Conservation (phyloP, 2,329 filamentous ascomycete genomes). For the Tolypocladium capitatum region DNA sequence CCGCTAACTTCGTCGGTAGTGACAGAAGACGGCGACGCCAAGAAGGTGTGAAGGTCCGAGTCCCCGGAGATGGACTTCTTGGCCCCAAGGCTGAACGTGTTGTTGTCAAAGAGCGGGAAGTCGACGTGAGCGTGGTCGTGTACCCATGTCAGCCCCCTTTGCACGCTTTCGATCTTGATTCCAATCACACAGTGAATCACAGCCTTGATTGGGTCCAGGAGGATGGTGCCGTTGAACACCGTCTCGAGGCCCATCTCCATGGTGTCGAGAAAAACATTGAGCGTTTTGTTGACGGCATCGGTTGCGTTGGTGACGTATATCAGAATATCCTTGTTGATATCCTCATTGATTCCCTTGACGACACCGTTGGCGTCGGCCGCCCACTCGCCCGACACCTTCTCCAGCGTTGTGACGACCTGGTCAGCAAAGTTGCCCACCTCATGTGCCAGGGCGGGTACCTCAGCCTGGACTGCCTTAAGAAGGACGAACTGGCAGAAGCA, state of each 20-base stretch:
- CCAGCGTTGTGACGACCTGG: conserved; percentile 59
- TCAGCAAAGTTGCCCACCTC: conserved; percentile 71
- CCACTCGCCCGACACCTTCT: conserved; percentile 65
- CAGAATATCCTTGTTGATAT: conserved; percentile 75
- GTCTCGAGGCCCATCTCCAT: conserved; percentile 61
- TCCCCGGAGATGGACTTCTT: conserved; percentile 45
- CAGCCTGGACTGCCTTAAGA: conserved; percentile 57
- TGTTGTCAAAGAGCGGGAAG: conserved; percentile 64
- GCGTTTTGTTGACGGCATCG: conserved; percentile 66
- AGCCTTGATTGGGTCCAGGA: conserved; percentile 64
- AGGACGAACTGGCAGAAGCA: conserved; percentile 74
- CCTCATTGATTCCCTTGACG: conserved; percentile 54
- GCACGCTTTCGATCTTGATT: conserved; percentile 71
- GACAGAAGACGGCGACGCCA: conserved; percentile 60
- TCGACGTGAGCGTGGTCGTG: conserved; percentile 71
- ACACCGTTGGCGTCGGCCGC: conserved; percentile 61
- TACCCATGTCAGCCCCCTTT: conserved; percentile 89
- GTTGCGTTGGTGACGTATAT: conserved; percentile 81
- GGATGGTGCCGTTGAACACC: conserved; percentile 71
- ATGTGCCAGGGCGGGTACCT: conserved; percentile 60
- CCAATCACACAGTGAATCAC: conserved; percentile 79
- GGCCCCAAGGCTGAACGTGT: conserved; percentile 76
- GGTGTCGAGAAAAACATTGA: conserved; percentile 68
- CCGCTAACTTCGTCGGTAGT: conserved; percentile 72
- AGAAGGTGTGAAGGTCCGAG: conserved; percentile 52